Evolutionary conservation across 2,329 filamentous ascomycete genomes (phyloP), one percentile per base, ranked within the genome.

Genomic region (Bipolaris cookei): DNA sequence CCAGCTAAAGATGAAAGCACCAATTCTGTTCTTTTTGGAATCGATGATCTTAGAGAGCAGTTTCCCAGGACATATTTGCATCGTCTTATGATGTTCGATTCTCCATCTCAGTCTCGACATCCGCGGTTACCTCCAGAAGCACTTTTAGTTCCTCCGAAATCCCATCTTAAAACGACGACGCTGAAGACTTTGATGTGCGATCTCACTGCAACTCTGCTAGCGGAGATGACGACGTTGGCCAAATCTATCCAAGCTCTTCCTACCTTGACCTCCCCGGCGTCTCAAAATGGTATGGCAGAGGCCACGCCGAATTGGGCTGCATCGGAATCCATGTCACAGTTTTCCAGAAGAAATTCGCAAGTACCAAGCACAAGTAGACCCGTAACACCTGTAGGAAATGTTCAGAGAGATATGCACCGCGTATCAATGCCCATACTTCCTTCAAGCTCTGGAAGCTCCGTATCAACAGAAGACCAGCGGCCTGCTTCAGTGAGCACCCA

Each of bases 11-110:
- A 66, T 37, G 66, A 70, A 21, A 71, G 77, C 30, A 74, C 70
- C 18, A 65, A 75, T 32, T 70, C 77, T 28, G 68, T 84, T 35
- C 68, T 76, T 58, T 85, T 89, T 70, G 89, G 91, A 68, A 80
- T 96, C 30, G 85, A 90, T 70, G 84, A 86, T 55, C 76, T 95
- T 59, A 84, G 86, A 69, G 89, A 92, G 72, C 83, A 84, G 60
- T 92, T 91, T 71, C 86, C 90, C 18, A 90, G 89, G 68, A 89
- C 89, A 0, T 82, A 96, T 49, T 86, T 92, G 1, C 90, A 95
- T 67, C 89, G 89, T 57, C 82, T 95, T 11, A 77, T 97, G 50
- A 79, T 97, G 30, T 96, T 97, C 74, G 91, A 96, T 73, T 89
- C 89, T 41, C 79, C 83, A 10, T 51, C 58, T 3, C 63, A 64